These are phyloP conservation scores for Lodderomyces oxycetoniae DNA, from an alignment of 1,139 yeast species.

Conservation along the genomic window DNA sequence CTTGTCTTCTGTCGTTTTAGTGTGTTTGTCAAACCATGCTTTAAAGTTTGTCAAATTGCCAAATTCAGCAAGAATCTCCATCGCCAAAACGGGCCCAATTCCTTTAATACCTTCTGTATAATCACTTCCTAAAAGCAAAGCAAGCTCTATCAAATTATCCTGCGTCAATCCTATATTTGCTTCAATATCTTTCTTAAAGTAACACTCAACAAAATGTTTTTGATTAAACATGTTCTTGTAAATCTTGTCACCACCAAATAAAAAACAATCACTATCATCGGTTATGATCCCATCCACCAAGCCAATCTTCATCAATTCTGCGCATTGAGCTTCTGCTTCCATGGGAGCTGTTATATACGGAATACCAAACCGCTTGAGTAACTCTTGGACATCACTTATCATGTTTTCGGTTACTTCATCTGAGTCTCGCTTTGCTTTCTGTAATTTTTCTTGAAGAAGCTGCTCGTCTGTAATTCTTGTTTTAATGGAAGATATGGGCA, in stretches of 20 bases:
- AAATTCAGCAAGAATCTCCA: slow-evolving; percentile 92
- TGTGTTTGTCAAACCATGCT: slow-evolving; percentile 36
- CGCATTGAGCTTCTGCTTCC: slow-evolving; percentile 99
- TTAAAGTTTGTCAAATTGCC: slow-evolving; percentile 36
- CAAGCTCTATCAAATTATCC: slow-evolving; percentile 66
- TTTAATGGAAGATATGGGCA: slow-evolving; percentile 18
- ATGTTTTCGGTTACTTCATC: slow-evolving; percentile 86
- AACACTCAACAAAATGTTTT: slow-evolving; percentile 87
- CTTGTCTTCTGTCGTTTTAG: slow-evolving; percentile 16
- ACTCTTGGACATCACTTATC: slow-evolving; percentile 87
- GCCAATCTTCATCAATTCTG: slow-evolving; percentile 57
- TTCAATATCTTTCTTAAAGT: slow-evolving; percentile 55
- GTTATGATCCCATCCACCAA: slow-evolving; percentile 94
- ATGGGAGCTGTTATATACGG: slow-evolving; percentile 94
- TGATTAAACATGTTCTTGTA: slow-evolving; percentile 95
- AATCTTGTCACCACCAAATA: slow-evolving; percentile 83
- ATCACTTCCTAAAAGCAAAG: slow-evolving; percentile 84
- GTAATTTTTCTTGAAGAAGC: slow-evolving; percentile 53
- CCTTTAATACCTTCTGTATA: slow-evolving; percentile 91
- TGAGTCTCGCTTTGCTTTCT: slow-evolving; percentile 74
- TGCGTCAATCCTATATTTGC: slow-evolving; percentile 63
- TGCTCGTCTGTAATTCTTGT: slow-evolving; percentile 49
- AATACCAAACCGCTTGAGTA: slow-evolving; percentile 81
- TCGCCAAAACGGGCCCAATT: slow-evolving; percentile 87
- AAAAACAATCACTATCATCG: slow-evolving; percentile 94